These are phyloP conservation scores for Penicillium sp. DNA, from an alignment of 2,329 filamentous ascomycete species.

Conservation along the genomic window DNA sequence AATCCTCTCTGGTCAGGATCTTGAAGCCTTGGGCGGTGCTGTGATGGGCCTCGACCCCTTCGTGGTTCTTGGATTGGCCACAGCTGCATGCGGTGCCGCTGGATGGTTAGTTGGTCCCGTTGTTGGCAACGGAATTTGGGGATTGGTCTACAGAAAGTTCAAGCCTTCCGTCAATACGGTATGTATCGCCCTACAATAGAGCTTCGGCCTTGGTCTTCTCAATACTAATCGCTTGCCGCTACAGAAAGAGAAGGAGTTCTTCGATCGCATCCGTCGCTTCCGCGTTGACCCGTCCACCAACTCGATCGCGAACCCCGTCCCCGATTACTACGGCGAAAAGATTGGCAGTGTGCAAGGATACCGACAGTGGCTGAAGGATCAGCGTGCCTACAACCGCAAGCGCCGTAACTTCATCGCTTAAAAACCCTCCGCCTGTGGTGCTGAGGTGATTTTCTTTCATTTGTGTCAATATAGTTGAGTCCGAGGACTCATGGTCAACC, in stretches of 20 bases:
- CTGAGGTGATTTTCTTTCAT: background rate
- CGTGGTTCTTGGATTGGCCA: constrained; percentile 78
- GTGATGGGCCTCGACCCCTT: constrained; percentile 86
- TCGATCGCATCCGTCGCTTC: constrained; percentile 84
- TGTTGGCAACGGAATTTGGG: constrained; percentile 78
- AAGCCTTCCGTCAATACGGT: constrained; percentile 71
- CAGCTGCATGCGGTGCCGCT: constrained; percentile 71
- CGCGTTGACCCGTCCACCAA: constrained; percentile 88
- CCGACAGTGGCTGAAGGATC: constrained; percentile 94
- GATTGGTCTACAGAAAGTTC: constrained; percentile 69
- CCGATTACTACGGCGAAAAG: constrained; percentile 98
- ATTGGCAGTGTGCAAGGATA: constrained; percentile 91
- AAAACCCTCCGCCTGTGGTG: constrained; percentile 2
- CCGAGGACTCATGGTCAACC: background rate
- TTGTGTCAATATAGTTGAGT: constrained; percentile 19
- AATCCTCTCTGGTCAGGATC: constrained; percentile 68
- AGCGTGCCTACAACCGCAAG: constrained; percentile 95
- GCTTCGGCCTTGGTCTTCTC: too few relatives aligned
- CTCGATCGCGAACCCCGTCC: constrained; percentile 87
- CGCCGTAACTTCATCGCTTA: constrained; percentile 50
- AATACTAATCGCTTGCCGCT: background rate
- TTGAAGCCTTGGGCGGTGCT: constrained; percentile 64
- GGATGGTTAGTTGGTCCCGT: constrained; percentile 89
- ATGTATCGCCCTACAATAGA: constrained; percentile 28
- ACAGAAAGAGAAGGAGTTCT: constrained; percentile 92